Evolutionary conservation across 805 yeast genomes (phyloP).

Genomic region (Yarrowia yakushimensis): DNA sequence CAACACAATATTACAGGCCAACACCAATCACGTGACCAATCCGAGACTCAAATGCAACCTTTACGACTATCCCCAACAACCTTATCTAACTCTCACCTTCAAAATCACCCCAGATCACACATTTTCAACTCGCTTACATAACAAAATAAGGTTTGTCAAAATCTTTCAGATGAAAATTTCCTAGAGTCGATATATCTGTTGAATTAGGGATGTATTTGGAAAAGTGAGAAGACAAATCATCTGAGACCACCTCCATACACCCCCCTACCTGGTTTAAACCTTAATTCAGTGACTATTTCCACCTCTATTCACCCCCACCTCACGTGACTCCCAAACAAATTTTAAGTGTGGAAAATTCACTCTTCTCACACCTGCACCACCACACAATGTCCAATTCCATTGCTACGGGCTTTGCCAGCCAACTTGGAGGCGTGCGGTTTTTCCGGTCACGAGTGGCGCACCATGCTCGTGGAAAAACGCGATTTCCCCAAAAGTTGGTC

Average conservation of each 20-base stretch:
- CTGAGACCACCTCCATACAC: background rate
- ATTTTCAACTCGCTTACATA: background rate
- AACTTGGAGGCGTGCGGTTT: background rate
- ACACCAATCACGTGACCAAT: too few species aligned
- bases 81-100: background rate
- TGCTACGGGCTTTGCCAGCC: constrained; percentile 7
- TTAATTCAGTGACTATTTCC: background rate
- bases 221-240: too few species aligned
- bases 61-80: too few species aligned
- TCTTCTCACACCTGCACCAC: background rate
- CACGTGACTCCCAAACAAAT: background rate
- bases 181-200: too few species aligned
- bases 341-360: background rate
- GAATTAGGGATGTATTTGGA: too few species aligned
- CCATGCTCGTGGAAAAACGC: background rate
- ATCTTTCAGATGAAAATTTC: background rate
- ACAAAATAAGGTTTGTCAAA: background rate
- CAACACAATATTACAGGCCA: background rate
- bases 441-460: constrained; percentile 11
- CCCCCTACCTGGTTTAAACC: too few species aligned
- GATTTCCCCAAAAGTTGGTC: constrained; percentile 5
- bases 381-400: background rate
- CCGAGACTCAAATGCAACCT: too few species aligned
- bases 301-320: background rate
- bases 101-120: too few species aligned